These are phyloP conservation scores for Fusarium illudens DNA, from an alignment of 2,329 filamentous ascomycete species.

Conservation along the genomic window DNA sequence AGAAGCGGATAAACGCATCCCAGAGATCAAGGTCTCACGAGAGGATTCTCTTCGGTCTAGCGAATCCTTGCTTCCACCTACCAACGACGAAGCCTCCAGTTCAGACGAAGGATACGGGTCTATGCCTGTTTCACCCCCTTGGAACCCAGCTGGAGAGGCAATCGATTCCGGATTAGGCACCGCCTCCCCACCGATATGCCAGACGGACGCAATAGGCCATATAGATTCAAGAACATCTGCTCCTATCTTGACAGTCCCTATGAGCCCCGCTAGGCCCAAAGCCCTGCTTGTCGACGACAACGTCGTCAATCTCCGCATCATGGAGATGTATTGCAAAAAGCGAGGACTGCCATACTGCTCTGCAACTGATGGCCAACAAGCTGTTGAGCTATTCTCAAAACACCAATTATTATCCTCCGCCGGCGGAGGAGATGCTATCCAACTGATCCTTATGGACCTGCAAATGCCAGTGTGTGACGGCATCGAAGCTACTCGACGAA, in stretches of 20 bases:
- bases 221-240: background rate
- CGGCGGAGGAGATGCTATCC: constrained; percentile 18
- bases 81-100: background rate
- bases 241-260: background rate
- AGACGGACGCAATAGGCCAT: background rate
- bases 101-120: constrained; percentile 12
- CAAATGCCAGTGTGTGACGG: constrained; percentile 45
- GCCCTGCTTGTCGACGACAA: constrained; percentile 59
- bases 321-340: constrained; percentile 57
- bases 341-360: constrained; percentile 52
- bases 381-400: constrained; percentile 47
- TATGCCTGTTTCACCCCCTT: background rate
- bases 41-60: fast-evolving
- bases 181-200: no score
- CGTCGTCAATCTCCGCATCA: constrained; percentile 57
- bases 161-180: background rate
- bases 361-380: constrained; percentile 55
- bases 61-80: background rate
- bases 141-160: background rate
- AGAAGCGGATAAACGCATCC: constrained; percentile 13
- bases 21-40: background rate
- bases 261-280: constrained; percentile 21
- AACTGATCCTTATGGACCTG: constrained; percentile 42
- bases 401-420: constrained; percentile 21
- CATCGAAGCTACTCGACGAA: constrained; percentile 40